Evolutionary conservation across 2,329 filamentous ascomycete species (phyloP), one percentile per base, ranked within the genome.

Genomic region (Sphaerostilbella broomeana): DNA sequence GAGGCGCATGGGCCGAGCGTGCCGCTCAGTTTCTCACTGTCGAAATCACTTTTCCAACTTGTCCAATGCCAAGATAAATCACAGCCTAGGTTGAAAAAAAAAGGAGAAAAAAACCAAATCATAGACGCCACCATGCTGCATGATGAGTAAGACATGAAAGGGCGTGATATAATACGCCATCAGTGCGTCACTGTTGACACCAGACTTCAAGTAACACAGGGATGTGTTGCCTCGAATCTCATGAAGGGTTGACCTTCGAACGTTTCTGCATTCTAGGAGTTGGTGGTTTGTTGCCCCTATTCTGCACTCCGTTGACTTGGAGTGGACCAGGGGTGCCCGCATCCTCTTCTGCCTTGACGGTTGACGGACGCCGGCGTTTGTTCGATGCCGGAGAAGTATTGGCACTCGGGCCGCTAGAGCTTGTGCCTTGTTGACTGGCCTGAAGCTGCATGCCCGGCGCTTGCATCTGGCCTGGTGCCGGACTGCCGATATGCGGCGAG

Each of bases 401-500:
- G 41, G 79, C 77, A 53, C 77, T 82, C 6, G 77, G 77, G 2
- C 77, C 79, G 55, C 75, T 78, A 8, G 78, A 81, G 56, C 66
- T 77, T 21, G 78, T 80, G 26, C 79, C 79, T 54, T 83, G 79
- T 56, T 82, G 79, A 55, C 78, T 82, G 47, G 77, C 75, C 55
- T 83, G 78, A 44, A 78, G 64, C 56, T 79, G 75, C 79, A 83
- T 83, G 46, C 69, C 68, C 16, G 78, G 78, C 36, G 77, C 75
- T 56, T 79, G 75, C 70, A 81, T 79, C 37, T 73, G 68, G 12
- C 73, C 76, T 11, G 73, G 71, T 13, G 75, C 77, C 7, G 79
- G 79, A 54, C 76, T 81, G 38, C 75, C 71, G 40, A 68, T 52
- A 38, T 78, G 76, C 35, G 77, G 77, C 11, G 78, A 81, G 12